A percentile compares a stretch with the other conserved stretches of the same genome.
These are phyloP conservation scores for Eutrema heterophyllum DNA, from an alignment of 345 rosid species.

Conservation along the genomic window DNA sequence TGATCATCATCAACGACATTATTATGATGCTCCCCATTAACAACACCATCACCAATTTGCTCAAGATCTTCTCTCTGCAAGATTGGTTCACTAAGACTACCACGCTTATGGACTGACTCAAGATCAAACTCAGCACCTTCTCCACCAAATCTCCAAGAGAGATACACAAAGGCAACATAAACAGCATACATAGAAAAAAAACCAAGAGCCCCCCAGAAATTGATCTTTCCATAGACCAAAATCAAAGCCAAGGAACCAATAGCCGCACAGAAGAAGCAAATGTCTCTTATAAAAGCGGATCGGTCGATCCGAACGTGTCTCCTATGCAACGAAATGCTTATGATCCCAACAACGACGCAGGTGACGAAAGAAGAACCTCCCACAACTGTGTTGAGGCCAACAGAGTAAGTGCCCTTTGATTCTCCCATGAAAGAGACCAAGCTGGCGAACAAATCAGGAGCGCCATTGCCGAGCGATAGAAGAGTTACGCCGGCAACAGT, in stretches of 20 bases:
- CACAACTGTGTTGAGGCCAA: constrained; percentile 73
- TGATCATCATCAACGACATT: neutral
- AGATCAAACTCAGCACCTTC: constrained; percentile 27
- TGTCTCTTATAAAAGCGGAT: constrained; percentile 69
- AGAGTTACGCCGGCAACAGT: constrained; percentile 86
- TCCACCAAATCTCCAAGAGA: constrained; percentile 33
- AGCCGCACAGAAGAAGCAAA: constrained; percentile 57
- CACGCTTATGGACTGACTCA: constrained; percentile 26
- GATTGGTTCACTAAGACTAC: constrained; percentile 29
- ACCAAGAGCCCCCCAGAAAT: constrained; percentile 53
- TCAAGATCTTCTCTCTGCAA: constrained; percentile 11
- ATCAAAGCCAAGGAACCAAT: constrained; percentile 59
- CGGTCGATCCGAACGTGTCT: constrained; percentile 46
- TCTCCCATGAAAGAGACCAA: constrained; percentile 72
- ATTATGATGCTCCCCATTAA: neutral
- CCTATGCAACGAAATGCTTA: constrained; percentile 39
- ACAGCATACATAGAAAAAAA: constrained; percentile 56
- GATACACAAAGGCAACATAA: constrained; percentile 57
- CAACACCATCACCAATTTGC: neutral
- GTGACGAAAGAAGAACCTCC: constrained; percentile 89
- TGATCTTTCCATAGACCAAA: constrained; percentile 47
- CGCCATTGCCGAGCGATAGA: constrained; percentile 81
- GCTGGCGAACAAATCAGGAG: constrained; percentile 86
- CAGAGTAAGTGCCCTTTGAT: constrained; percentile 45
- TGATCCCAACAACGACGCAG: constrained; percentile 70